These are phyloP conservation scores for Fusarium coffeatum DNA, from an alignment of 2,329 filamentous ascomycete species.

Conservation along the genomic window DNA sequence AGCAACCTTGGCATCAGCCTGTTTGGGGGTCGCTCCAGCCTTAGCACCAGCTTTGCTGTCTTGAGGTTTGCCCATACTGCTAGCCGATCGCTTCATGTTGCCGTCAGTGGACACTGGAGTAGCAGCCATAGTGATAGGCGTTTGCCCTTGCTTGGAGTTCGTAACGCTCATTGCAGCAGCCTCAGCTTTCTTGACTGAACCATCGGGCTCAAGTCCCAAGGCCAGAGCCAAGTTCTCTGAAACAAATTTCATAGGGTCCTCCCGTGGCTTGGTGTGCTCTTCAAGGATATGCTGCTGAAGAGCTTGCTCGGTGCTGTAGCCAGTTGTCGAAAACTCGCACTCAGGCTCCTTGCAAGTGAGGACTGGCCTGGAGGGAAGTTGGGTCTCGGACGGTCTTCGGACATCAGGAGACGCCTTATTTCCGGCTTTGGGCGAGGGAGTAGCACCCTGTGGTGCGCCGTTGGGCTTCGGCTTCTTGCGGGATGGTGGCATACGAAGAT, in stretches of 20 bases:
- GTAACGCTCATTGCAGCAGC: conserved; percentile 56
- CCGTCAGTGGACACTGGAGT: conserved; percentile 65
- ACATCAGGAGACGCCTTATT: conserved; percentile 62
- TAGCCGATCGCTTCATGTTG: conserved; percentile 64
- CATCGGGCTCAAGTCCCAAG: conserved; percentile 65
- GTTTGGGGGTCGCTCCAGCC: conserved; percentile 47
- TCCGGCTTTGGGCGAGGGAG: conserved; percentile 60
- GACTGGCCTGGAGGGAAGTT: conserved; percentile 54
- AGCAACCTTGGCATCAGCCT: conserved; percentile 45
- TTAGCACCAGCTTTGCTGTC: conserved; percentile 51
- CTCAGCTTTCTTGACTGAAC: conserved; percentile 54
- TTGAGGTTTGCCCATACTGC: conserved; percentile 56
- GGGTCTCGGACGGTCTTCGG: conserved; percentile 49
- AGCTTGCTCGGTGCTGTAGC: conserved; percentile 66
- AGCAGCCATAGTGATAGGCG: conserved; percentile 56
- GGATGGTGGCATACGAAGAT: conserved; percentile 65
- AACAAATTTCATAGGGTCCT: conserved; percentile 66
- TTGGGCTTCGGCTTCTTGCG: conserved; percentile 69
- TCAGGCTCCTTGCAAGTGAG: conserved; percentile 65
- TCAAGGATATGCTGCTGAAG: conserved; percentile 66
- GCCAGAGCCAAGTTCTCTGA: conserved; percentile 61
- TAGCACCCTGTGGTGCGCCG: conserved; percentile 54
- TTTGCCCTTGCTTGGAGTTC: conserved; percentile 61
- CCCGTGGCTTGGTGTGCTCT: conserved; percentile 67
- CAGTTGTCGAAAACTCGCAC: conserved; percentile 63